phyloP scores from a whole-genome alignment of 139 green algal genomes.

The Chlorella sp. region DNA sequence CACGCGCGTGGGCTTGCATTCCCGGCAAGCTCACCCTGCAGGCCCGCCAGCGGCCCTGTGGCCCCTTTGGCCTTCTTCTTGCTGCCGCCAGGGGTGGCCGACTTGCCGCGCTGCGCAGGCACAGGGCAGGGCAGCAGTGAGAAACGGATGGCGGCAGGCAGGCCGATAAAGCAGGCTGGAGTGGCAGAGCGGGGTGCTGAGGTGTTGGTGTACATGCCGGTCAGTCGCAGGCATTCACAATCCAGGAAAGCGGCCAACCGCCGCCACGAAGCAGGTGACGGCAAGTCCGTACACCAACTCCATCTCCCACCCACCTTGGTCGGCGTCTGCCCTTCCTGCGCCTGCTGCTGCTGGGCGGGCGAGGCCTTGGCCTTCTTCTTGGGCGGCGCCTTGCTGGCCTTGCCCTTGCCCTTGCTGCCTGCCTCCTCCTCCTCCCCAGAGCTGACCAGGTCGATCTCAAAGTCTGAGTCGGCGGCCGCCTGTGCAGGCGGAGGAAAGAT shows the following conservation, averaged over 20 bases:
- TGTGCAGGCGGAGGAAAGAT: not conserved
- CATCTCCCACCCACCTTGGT: conserved; percentile 14
- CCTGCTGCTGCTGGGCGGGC: not conserved
- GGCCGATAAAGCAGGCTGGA: too few species aligned
- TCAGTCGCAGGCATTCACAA: too few species aligned
- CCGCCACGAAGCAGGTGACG: too few species aligned
- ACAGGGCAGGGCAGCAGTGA: too few species aligned
- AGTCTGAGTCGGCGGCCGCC: not conserved
- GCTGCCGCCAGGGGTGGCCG: not conserved
- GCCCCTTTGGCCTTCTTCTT: not conserved
- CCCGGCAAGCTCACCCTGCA: conserved; percentile 14
- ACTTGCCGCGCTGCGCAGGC: conserved; percentile 12
- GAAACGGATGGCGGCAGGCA: too few species aligned
- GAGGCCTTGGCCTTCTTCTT: not conserved
- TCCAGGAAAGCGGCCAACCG: too few species aligned
- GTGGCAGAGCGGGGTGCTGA: too few species aligned
- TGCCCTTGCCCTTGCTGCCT: not conserved
- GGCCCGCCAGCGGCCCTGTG: not conserved
- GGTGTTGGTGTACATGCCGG: too few species aligned
- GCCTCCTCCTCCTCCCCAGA: not conserved
- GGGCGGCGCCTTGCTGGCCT: not conserved
- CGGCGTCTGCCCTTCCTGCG: not conserved
- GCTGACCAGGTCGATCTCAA: conserved; percentile 21
- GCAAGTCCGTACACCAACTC: not conserved
- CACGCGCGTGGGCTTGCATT: too few species aligned